Percentiles rank a stretch among this genome's conserved stretches.
Evolutionary conservation across 352 stramenopile genomes (phyloP).

Genomic region (Phytophthora hybrid): DNA sequence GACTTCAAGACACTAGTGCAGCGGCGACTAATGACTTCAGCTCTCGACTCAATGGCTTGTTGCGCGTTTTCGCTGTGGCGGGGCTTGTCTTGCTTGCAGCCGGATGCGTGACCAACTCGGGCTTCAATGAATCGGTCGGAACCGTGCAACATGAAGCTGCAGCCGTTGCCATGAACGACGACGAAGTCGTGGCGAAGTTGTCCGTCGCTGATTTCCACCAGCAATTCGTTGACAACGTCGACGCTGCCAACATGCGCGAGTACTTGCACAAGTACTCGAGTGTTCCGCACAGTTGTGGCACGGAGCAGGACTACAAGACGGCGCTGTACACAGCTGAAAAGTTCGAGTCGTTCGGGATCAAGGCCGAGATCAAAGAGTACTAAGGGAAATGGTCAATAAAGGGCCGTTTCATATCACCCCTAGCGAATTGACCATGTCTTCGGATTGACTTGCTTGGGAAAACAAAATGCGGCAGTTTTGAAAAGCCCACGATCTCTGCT

Average conservation of each 20-base stretch:
- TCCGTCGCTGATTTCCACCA: constrained; percentile 21
- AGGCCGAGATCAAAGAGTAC: constrained; percentile 68
- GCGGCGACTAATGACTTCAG: constrained; percentile 7
- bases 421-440: no score
- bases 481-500: no score
- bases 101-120: constrained; percentile 22
- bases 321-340: constrained; percentile 30
- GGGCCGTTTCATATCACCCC: no score
- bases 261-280: constrained; percentile 57
- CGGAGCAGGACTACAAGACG: constrained; percentile 36
- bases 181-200: not conserved
- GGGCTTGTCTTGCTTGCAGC: constrained; percentile 24
- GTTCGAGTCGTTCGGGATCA: constrained; percentile 46
- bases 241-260: constrained; percentile 41
- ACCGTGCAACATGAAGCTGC: not conserved
- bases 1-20: not conserved
- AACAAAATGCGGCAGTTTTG: no score
- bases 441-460: no score
- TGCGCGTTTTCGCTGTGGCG: constrained; percentile 11
- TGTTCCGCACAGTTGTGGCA: constrained; percentile 30
- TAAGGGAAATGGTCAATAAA: no score
- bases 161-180: not conserved
- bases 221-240: constrained; percentile 35
- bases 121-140: not conserved
- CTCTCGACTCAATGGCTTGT: constrained; percentile 8